These are phyloP conservation scores for Jasminum sambac DNA, from an alignment of 257 asterid genomes.

Conservation along the genomic window DNA sequence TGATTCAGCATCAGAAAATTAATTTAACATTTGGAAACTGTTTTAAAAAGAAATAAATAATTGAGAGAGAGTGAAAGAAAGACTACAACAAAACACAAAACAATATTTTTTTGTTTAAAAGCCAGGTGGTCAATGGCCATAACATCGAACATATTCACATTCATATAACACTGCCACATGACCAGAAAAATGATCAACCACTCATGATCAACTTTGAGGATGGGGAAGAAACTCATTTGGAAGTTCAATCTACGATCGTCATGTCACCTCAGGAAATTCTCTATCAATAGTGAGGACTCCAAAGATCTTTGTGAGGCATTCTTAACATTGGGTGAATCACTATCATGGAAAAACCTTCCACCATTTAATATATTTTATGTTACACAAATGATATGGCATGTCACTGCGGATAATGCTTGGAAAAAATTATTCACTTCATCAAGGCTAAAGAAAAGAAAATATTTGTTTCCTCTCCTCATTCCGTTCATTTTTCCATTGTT, in stretches of 20 bases:
- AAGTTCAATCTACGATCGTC: neutral
- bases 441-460: neutral
- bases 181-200: neutral
- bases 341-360: neutral
- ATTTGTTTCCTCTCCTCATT: neutral
- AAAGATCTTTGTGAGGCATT: neutral
- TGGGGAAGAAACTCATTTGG: neutral
- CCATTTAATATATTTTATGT: neutral
- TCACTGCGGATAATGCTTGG: neutral
- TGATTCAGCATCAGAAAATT: neutral
- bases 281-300: neutral
- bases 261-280: neutral
- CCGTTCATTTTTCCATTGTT: neutral
- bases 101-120: neutral
- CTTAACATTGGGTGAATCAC: neutral
- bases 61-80: too few species aligned
- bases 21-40: neutral
- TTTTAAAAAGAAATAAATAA: neutral
- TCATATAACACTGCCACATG: neutral
- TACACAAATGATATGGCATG: neutral
- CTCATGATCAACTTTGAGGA: neutral
- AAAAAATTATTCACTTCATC: neutral
- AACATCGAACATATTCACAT: neutral
- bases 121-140: neutral
- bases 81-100: neutral